Evolutionary conservation across 805 yeast genomes (phyloP).

Genomic region (Ogataea thermomethanolica): DNA sequence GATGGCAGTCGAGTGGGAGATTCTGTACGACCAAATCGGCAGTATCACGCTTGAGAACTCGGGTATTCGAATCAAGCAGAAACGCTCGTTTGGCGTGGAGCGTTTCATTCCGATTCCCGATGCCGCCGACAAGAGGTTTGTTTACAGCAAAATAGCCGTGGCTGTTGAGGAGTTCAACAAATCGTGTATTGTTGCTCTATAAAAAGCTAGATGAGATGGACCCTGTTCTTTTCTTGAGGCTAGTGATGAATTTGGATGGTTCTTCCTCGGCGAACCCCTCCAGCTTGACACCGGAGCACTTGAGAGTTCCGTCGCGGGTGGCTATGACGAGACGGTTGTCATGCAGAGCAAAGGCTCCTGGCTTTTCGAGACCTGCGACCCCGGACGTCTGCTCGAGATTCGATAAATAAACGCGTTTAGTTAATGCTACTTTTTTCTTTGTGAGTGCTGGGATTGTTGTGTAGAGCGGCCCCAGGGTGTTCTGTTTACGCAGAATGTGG

Average conservation of each 20-base stretch:
- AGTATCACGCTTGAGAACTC: constrained; percentile 73
- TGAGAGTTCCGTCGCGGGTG: constrained; percentile 43
- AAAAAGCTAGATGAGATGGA: constrained; percentile 1
- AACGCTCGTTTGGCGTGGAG: constrained; percentile 37
- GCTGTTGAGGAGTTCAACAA: constrained; percentile 83
- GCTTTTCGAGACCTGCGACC: constrained; percentile 9
- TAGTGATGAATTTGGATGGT: constrained; percentile 40
- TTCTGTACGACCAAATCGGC: constrained; percentile 59
- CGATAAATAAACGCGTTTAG: constrained; percentile 45
- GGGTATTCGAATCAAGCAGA: constrained; percentile 68
- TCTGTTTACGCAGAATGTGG: constrained; percentile 39
- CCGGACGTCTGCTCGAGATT: constrained; percentile 28
- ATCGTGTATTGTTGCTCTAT: constrained; percentile 29
- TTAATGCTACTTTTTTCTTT: constrained; percentile 20
- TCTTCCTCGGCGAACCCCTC: constrained; percentile 52
- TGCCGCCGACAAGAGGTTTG: constrained; percentile 52
- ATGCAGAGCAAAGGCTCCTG: constrained; percentile 27
- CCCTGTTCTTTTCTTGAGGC: constrained; percentile 46
- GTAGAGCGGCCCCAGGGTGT: constrained; percentile 56
- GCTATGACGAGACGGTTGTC: constrained; percentile 34
- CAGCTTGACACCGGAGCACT: constrained; percentile 41
- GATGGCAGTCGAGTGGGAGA: constrained; percentile 67
- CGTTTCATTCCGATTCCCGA: constrained; percentile 78
- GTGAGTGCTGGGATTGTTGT: constrained; percentile 38
- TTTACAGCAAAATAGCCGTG: constrained; percentile 69